Base-by-base conservation (phyloP, 2,329 filamentous ascomycete genomes). In the Alternaria panax region DNA sequence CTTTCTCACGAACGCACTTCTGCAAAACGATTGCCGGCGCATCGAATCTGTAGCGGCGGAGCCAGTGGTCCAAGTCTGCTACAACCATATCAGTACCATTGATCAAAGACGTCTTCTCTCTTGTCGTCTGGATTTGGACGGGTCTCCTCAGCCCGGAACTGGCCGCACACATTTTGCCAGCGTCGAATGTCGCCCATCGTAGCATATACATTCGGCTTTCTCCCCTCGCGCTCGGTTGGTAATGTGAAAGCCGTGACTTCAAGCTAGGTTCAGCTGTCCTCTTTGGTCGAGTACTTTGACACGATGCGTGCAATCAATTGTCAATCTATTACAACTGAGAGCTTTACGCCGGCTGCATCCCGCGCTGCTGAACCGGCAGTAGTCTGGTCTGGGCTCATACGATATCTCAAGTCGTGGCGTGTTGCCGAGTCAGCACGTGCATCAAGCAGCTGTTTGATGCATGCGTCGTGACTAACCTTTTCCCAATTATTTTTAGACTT, bases 281-380 rank as follows among this genome's bases (percentile, higher is more conserved):
- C 57, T 41, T 57, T 62, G 53, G 62, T 66, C 62, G 46, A 51
- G 60, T 54, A 57, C 63, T 53, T 58, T 67, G 65, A 69, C 62
- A 66, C 66, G 64, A 66, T 56, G 62, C 63, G 45, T 64, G 67
- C 63, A 76, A 77, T 76, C 68, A 76, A 75, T 50, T 54, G 59
- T 62, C 71, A 77, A 74, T 76, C 30, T 76, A 75, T 68, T 53
- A 48, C 55, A 54, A 61, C 60, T 66, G 56, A 62, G 52, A 43
- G 47, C 51, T 41, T 61, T 45, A 65, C 42, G 18, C 63, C 68
- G 68, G 66, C 42, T 70, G 65, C 71, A 68, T 59, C 59, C 48
- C 47, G 47, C 41, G 46, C 46, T 65, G 48, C 57, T 63, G 45
- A 60, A 50, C 64, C 60, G 60, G 62, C 56, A 67, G 54, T 59